These are phyloP conservation scores for Thymus mandschuricus DNA, from an alignment of 257 asterid species.

Conservation along the genomic window DNA sequence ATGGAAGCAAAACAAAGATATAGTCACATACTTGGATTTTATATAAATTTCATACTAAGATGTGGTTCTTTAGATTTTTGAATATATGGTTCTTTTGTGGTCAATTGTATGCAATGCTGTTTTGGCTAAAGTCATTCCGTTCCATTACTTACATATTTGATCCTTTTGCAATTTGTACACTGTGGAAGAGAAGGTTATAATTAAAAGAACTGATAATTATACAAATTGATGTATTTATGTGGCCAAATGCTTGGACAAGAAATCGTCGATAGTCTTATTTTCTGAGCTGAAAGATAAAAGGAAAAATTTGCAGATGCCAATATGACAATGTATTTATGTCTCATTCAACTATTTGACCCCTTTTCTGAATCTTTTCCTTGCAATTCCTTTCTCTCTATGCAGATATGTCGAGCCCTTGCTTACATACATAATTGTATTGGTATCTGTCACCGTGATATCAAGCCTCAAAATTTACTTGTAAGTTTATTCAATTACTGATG, in stretches of 20 bases:
- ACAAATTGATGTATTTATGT: constrained; percentile 14
- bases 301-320: constrained; percentile 8
- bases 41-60: constrained; percentile 6
- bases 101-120: neutral
- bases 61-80: neutral
- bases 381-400: constrained; percentile 40
- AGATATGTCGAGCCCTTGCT: constrained; percentile 97
- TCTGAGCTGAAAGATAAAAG: constrained; percentile 10
- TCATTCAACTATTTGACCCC: constrained; percentile 3
- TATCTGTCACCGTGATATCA: constrained; percentile 95
- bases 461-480: constrained; percentile 96
- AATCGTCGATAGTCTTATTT: neutral
- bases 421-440: constrained; percentile 93
- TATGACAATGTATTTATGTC: constrained; percentile 16
- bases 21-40: constrained; percentile 7
- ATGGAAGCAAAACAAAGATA: neutral
- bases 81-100: neutral
- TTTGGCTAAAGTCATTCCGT: no score
- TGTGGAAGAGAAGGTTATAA: neutral
- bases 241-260: neutral
- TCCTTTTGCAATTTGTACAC: neutral
- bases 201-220: neutral
- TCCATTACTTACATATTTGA: no score
- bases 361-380: constrained; percentile 18
- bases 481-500: constrained; percentile 40